Conservation (phyloP, 192 early-diverging fungal species). For the Pecoramyces ruminantium region DNA sequence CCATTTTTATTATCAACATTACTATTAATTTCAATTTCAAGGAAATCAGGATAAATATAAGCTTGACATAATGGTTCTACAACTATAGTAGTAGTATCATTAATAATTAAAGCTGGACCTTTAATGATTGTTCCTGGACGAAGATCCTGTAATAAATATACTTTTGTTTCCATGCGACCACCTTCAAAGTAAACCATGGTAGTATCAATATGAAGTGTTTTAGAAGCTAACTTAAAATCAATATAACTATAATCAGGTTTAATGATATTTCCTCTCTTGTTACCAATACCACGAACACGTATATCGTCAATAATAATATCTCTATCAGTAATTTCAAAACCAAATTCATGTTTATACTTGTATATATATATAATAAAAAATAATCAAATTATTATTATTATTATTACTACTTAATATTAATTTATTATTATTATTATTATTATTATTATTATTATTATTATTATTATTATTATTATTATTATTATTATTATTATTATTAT, state of each 20-base stretch:
- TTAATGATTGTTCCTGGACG: slow-evolving; percentile 41
- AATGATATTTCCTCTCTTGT: slow-evolving; percentile 7
- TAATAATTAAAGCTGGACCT: slow-evolving; percentile 84
- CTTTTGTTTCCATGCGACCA: slow-evolving; percentile 43
- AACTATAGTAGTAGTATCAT: slow-evolving; percentile 71
- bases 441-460: too few relatives aligned
- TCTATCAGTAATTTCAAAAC: slow-evolving; percentile 72
- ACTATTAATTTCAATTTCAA: slow-evolving; percentile 9
- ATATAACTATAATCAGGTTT: slow-evolving; percentile 5
- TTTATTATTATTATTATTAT: too few relatives aligned
- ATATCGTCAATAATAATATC: slow-evolving; percentile 78
- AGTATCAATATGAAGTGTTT: neutral
- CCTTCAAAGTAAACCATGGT: slow-evolving; percentile 60
- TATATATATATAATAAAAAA: neutral
- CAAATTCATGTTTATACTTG: slow-evolving; percentile 81
- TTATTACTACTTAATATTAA: too few relatives aligned
- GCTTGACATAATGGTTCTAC: slow-evolving; percentile 69
- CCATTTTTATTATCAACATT: neutral
- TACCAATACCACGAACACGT: slow-evolving; percentile 72
- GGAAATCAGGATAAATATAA: slow-evolving; percentile 38
- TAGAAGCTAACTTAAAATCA: slow-evolving; percentile 12
- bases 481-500: too few relatives aligned
- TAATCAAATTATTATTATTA: too few relatives aligned
- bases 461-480: too few relatives aligned
- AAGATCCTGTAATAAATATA: slow-evolving; percentile 49